A percentile compares a stretch with the other conserved stretches of the same genome.
These are phyloP conservation scores for Fistulina hepatica DNA, from an alignment of 1,284 basidiomycete species.

Conservation along the genomic window DNA sequence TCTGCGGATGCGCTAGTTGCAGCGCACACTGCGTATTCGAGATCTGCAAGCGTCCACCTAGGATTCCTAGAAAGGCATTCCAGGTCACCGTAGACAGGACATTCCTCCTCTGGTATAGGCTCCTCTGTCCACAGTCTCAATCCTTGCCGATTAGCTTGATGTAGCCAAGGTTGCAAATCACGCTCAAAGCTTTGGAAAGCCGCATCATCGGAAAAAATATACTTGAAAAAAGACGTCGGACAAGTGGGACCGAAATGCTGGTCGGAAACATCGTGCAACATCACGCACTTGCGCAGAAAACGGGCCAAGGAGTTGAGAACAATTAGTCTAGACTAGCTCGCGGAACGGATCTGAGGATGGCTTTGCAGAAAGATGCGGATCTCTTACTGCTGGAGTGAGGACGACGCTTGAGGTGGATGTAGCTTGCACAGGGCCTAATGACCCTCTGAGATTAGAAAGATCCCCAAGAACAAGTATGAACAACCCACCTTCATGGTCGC, in stretches of 20 bases:
- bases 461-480: slow-evolving; percentile 3
- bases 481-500: slow-evolving; percentile 40
- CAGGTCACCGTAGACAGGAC: too few species aligned
- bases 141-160: too few species aligned
- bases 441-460: slow-evolving; percentile 10
- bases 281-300: too few species aligned
- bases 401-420: slow-evolving; percentile 55
- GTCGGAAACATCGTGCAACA: slow-evolving; percentile 27
- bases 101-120: too few species aligned
- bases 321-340: slow-evolving; percentile 46
- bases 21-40: too few species aligned
- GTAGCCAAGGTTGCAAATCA: slow-evolving; percentile 22
- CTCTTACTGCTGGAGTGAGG: slow-evolving; percentile 48
- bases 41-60: too few species aligned
- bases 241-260: slow-evolving; percentile 14
- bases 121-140: too few species aligned
- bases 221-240: slow-evolving; percentile 41
- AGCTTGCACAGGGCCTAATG: slow-evolving; percentile 36
- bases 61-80: too few species aligned
- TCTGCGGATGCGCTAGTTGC: too few species aligned
- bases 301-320: slow-evolving; percentile 49
- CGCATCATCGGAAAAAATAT: slow-evolving; percentile 36
- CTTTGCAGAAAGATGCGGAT: slow-evolving; percentile 7
- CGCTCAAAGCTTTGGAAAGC: slow-evolving; percentile 40
- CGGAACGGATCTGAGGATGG: slow-evolving; percentile 4